Percentiles rank a stretch among this genome's conserved stretches.
Evolutionary conservation across 83 land plant genomes (phyloP).

Genomic region (Diphasiastrum complanatum): DNA sequence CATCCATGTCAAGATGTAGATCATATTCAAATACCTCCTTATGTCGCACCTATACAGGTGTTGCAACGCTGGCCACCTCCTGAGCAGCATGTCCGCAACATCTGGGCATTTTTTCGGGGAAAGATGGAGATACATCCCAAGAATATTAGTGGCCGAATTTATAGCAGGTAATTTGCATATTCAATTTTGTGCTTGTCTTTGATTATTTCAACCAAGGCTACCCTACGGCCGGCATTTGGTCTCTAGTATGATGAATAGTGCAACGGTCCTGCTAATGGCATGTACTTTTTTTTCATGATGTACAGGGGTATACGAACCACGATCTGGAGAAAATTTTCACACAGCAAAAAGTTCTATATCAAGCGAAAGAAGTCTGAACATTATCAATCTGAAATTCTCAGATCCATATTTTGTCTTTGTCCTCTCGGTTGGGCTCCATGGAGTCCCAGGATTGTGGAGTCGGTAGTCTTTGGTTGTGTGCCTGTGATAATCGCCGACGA

Average conservation of each 20-base stretch:
- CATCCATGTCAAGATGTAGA: constrained; percentile 78
- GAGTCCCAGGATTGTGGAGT: constrained; percentile 89
- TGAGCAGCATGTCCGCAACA: constrained; percentile 33
- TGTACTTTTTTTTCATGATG: neutral
- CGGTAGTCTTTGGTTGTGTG: constrained; percentile 70
- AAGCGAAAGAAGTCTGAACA: constrained; percentile 44
- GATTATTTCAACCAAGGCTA: neutral
- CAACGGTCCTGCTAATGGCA: neutral
- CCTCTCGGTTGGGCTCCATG: constrained; percentile 97
- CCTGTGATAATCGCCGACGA: constrained; percentile 90
- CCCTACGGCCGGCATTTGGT: neutral
- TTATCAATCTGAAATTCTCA: constrained; percentile 63
- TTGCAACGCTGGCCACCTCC: constrained; percentile 19
- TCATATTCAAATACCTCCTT: constrained; percentile 73
- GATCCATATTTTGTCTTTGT: constrained; percentile 82
- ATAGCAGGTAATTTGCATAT: constrained; percentile 58
- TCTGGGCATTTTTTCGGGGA: constrained; percentile 65
- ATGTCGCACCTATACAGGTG: constrained; percentile 44
- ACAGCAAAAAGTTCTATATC: constrained; percentile 51
- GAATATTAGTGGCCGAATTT: constrained; percentile 70
- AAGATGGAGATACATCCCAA: constrained; percentile 94
- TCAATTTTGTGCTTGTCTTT: neutral
- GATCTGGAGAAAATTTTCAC: constrained; percentile 49
- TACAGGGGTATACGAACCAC: constrained; percentile 72
- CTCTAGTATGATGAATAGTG: neutral